Base-by-base conservation (phyloP, 495 filamentous ascomycete species). In the Xylaria castorea region DNA sequence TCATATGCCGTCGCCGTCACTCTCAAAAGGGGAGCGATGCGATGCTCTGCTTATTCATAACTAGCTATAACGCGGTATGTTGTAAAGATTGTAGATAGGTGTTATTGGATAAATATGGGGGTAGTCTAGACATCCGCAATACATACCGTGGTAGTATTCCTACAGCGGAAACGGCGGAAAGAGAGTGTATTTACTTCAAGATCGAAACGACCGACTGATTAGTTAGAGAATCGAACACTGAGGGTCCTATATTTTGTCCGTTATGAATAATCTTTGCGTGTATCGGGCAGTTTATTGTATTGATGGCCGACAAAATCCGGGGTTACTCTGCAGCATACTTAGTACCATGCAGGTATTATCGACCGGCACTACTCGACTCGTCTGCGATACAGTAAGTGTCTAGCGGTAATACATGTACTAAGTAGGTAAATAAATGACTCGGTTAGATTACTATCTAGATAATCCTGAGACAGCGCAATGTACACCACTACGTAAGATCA, bases 151-250 rank as follows among this genome's bases (percentile, higher is more conserved):
- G 5, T 25, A 18, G 61, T 18, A 51, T 68, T 57, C 32, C 48
- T 18, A 11, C 50, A 11, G 69, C 69, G 69, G 48, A 71, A 71
- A 62, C 34, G 60, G 60, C 69, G 69, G 61, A 36, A 63, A 63
- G n/a, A 11, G 27, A 51, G 57, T 14, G 8, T 50, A 40, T n/a
- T 16, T 2, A 44, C 44, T 18, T 46, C 25, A 14, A 55, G 20
- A 8, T 53, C 22, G 32, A 30, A 34, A 22, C 34, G 11, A 42
- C 44, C 8, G 42, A 9, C 42, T 46, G 60, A 71, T 65, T 57
- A 48, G 61, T 30, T 42, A 42, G 30, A n/a, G 12, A 7, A 38
- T 61, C 8, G 9, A 61, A 12, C 3, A 9, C 9, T 61, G n/a
- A 38, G 27, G 25, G 18, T 46, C 30, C 16, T 36, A 14, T 44